Percentiles rank a stretch among this genome's conserved stretches.
phyloP scores from a whole-genome alignment of 176 grass and related monocot species.

The Musa acuminata region DNA sequence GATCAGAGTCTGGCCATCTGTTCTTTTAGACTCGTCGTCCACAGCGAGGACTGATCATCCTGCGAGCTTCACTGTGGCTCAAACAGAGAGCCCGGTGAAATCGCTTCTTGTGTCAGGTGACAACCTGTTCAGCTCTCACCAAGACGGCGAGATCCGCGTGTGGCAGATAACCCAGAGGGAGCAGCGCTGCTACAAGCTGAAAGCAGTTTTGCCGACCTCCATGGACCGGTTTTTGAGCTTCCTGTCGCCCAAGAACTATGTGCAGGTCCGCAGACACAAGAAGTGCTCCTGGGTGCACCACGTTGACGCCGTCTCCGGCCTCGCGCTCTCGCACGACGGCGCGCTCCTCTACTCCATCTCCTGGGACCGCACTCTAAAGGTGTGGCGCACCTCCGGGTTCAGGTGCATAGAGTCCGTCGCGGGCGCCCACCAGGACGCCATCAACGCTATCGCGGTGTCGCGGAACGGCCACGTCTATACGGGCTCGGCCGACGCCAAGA shows the following conservation, averaged over 20 bases:
- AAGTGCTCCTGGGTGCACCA: constrained; percentile 63
- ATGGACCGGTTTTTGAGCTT: constrained; percentile 38
- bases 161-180: constrained; percentile 20
- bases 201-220: constrained; percentile 44
- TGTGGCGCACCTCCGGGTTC: constrained; percentile 35
- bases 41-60: too few species aligned
- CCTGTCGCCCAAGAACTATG: constrained; percentile 39
- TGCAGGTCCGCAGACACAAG: constrained; percentile 49
- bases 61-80: constrained; percentile 16
- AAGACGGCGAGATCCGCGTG: constrained; percentile 64
- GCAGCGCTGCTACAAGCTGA: constrained; percentile 11
- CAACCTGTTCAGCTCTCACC: constrained; percentile 54
- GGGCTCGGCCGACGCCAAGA: constrained; percentile 42
- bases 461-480: constrained; percentile 45
- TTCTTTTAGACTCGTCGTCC: not conserved
- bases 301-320: constrained; percentile 52
- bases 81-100: constrained; percentile 41
- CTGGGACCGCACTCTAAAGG: constrained; percentile 77
- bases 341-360: constrained; percentile 64
- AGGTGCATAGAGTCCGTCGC: constrained; percentile 48
- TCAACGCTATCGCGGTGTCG: constrained; percentile 62
- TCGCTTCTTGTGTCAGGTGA: constrained; percentile 28
- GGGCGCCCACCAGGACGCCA: constrained; percentile 50
- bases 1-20: constrained; percentile 36
- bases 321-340: constrained; percentile 38